These are phyloP conservation scores for Vigna nakashimae DNA, from an alignment of 306 rosid genomes.

Conservation along the genomic window DNA sequence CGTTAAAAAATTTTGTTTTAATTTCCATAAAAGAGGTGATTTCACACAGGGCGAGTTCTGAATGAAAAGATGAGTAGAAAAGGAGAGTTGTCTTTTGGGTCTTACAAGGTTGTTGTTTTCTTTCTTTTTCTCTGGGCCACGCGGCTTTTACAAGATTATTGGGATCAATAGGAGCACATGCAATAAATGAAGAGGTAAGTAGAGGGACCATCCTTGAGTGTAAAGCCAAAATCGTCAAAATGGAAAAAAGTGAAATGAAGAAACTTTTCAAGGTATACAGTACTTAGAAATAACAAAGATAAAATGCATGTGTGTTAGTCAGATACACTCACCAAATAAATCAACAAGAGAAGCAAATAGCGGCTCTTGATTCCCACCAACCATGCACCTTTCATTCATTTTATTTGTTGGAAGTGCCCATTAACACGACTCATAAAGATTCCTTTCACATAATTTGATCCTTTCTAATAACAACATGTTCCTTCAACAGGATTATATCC, in stretches of 20 bases:
- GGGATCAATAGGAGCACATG: background rate
- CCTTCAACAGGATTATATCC: background rate
- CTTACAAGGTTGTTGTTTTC: constrained; percentile 13
- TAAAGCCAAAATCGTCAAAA: background rate
- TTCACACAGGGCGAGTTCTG: background rate
- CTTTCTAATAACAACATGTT: background rate
- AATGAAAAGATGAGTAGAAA: background rate
- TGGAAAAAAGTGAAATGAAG: constrained; percentile 1
- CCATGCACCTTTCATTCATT: constrained; percentile 9
- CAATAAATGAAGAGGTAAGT: constrained; percentile 3
- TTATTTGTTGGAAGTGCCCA: constrained; percentile 4
- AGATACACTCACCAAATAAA: background rate
- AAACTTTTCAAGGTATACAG: background rate
- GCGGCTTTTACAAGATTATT: background rate
- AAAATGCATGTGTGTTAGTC: background rate
- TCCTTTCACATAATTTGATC: background rate
- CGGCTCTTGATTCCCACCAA: constrained; percentile 31
- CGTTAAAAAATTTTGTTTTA: too few species aligned
- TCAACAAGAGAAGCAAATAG: constrained; percentile 7
- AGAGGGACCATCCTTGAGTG: background rate
- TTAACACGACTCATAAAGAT: background rate
- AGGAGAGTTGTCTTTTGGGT: background rate
- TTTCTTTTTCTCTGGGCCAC: background rate
- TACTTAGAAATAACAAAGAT: background rate
- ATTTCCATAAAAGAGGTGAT: too few species aligned